Conservation (phyloP, 2,329 filamentous ascomycete genomes). For the Monosporascus sp. region DNA sequence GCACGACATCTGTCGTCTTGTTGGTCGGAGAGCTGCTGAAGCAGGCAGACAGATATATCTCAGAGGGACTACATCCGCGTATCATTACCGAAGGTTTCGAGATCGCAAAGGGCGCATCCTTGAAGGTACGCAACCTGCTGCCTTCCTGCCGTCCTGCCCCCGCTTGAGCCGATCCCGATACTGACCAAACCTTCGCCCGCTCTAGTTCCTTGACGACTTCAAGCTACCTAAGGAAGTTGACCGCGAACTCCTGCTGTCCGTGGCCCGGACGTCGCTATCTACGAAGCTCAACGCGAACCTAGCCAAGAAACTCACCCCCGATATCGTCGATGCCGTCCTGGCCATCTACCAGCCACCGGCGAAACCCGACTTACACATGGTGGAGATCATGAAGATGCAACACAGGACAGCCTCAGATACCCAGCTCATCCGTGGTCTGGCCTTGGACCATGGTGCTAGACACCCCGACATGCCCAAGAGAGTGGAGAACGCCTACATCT, state of each 20-base stretch:
- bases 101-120: slow-evolving; percentile 85
- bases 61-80: slow-evolving; percentile 91
- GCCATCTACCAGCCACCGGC: slow-evolving; percentile 84
- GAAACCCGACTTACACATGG: slow-evolving; percentile 97
- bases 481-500: slow-evolving; percentile 89
- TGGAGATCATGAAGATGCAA: slow-evolving; percentile 99
- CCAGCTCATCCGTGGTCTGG: slow-evolving; percentile 87
- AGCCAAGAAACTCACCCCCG: slow-evolving; percentile 85
- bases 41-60: slow-evolving; percentile 94
- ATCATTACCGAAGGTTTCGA: slow-evolving; percentile 98
- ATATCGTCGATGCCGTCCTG: slow-evolving; percentile 93
- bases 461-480: slow-evolving; percentile 98
- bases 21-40: slow-evolving; percentile 95
- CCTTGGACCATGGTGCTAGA: slow-evolving; percentile 88
- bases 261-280: slow-evolving; percentile 88
- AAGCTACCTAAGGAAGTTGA: slow-evolving; percentile 86
- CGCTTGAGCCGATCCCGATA: background rate
- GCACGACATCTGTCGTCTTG: slow-evolving; percentile 93
- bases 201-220: slow-evolving; percentile 86
- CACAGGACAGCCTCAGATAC: slow-evolving; percentile 94
- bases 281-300: slow-evolving; percentile 91
- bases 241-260: slow-evolving; percentile 86
- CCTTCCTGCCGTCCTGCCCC: slow-evolving; percentile 8
- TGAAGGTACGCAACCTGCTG: slow-evolving; percentile 56
- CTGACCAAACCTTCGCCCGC: background rate